Evolutionary conservation across 768 basidiomycete species (phyloP), one percentile per base, ranked within the genome.

Genomic region (Mycena floridula): DNA sequence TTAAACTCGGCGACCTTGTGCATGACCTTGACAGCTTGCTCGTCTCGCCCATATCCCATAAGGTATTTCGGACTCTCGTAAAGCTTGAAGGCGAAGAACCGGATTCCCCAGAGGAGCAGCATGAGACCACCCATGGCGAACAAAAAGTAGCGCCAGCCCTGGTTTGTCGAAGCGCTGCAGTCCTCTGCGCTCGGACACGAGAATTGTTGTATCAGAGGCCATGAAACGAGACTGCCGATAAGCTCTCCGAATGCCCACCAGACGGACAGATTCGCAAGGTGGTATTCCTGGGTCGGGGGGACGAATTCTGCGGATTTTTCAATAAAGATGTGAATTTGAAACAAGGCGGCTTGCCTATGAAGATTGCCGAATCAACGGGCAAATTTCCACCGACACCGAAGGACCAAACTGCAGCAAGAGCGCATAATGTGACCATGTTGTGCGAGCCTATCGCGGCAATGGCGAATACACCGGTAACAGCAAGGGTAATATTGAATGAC

Each of bases 181-280:
- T 61, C 51, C 6, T 42, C 46, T 0, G 60, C 16, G 0, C 65
- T 44, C 3, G 53, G 44, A 48, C 80, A 81, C 5, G 79, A 76
- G 47, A 72, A 72, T 49, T 77, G 73, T 13, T 73, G 63, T 12
- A 81, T 74, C 21, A 82, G 54, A 2, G 79, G 77, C 79, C 79
- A 81, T 1, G 79, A 77, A 45, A 73, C 73, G 25, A 81, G 56
- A 45, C 68, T 68, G 7, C 64, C 71, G 20, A 79, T 43, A 4
- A 81, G 64, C 53, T 77, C 74, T 3, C 79, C 80, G 20, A 79
- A 54, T 12, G 83, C 81, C 87, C 87, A 89, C 81, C 82, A 89
- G 28, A 88, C 75, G 0, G 85, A 86, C 15, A 89, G 69, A 13
- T 87, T 65, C 0, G 85, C 86, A 25, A 89, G 66, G 3, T 89